Evolutionary conservation across 2,329 filamentous ascomycete species (phyloP), one percentile per base, ranked within the genome.

Genomic region (Ophiostoma himal-ulmi): DNA sequence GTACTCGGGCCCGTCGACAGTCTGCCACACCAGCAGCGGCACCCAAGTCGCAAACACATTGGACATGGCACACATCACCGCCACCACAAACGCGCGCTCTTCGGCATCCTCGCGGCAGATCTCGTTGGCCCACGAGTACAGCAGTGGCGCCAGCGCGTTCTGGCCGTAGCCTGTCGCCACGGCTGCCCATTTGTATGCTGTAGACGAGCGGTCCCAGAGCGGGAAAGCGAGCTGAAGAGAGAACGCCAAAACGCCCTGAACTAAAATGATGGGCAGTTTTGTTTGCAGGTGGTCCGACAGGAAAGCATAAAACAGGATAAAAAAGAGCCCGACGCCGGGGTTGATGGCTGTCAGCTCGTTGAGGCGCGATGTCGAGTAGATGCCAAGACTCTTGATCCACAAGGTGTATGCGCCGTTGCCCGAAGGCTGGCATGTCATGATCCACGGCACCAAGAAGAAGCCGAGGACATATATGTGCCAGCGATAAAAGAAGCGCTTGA

Each of bases 361-460:
- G 66, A 70, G 52, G 10, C 68, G 67, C 10, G 71, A n/a, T 1
- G 69, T 62, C 11, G 57, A 64, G 62, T 72, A 70, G 4, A 30
- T 68, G 64, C 26, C 36, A 5, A 88, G 74, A 69, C 82, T 84
- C 76, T 88, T 88, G 67, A 88, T 78, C 85, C 85, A 88, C 0
- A 88, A 79, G 3, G 87, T 76, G 72, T 84, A 88, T 0, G 81
- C 82, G 1, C 85, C 85, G 0, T 81, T 78, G 80, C 83, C 88
- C 67, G 87, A 82, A 20, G 82, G 82, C 73, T 80, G 81, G 52
- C 80, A 82, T 5, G 73, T 75, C 1, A 80, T 71, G 39, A 86
- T 77, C 3, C 74, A 73, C 48, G 75, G 76, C 14, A 81, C 66
- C 7, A 77, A 70, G 5, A 77, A 75, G 70, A 82, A 78, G 62